Conservation (phyloP, 352 stramenopile species). For the Globisporangium orthogonon region DNA sequence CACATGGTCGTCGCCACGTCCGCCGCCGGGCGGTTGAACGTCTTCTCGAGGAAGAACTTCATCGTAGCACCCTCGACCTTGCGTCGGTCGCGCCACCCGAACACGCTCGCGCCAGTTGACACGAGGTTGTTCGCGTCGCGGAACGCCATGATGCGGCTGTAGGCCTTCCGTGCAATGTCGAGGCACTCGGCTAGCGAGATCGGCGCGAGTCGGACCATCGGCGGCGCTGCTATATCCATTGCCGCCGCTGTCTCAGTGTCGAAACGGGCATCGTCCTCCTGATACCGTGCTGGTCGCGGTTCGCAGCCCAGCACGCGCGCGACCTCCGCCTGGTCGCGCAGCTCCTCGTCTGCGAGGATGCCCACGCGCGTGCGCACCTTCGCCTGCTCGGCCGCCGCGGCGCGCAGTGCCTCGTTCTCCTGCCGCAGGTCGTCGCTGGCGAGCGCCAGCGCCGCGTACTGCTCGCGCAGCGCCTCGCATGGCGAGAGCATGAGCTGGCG, state of each 20-base stretch:
- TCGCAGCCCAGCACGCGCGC: not conserved
- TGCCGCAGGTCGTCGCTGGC: conserved; percentile 45
- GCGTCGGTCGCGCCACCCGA: conserved; percentile 57
- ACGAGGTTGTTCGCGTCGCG: conserved; percentile 28
- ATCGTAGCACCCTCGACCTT: conserved; percentile 41
- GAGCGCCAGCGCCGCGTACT: conserved; percentile 44
- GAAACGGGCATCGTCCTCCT: not conserved
- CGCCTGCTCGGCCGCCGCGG: conserved; percentile 44
- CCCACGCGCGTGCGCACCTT: conserved; percentile 45
- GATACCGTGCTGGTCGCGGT: not conserved
- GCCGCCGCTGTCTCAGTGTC: not conserved
- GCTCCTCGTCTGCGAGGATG: conserved; percentile 51
- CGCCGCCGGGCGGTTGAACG: conserved; percentile 31
- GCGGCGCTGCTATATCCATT: not conserved
- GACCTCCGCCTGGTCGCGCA: conserved; percentile 22
- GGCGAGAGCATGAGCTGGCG: conserved; percentile 5
- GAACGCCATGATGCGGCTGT: conserved; percentile 38
- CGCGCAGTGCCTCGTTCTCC: conserved; percentile 51
- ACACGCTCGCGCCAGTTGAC: conserved; percentile 42
- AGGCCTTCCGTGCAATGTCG: conserved; percentile 33
- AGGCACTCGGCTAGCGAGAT: conserved; percentile 43
- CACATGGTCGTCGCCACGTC: conserved; percentile 44
- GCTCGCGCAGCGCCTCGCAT: conserved; percentile 35
- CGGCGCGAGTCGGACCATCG: conserved; percentile 18
- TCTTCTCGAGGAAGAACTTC: conserved; percentile 63